Evolutionary conservation across 352 stramenopile species (phyloP).

Genomic region (Globisporangium iwayamae): DNA sequence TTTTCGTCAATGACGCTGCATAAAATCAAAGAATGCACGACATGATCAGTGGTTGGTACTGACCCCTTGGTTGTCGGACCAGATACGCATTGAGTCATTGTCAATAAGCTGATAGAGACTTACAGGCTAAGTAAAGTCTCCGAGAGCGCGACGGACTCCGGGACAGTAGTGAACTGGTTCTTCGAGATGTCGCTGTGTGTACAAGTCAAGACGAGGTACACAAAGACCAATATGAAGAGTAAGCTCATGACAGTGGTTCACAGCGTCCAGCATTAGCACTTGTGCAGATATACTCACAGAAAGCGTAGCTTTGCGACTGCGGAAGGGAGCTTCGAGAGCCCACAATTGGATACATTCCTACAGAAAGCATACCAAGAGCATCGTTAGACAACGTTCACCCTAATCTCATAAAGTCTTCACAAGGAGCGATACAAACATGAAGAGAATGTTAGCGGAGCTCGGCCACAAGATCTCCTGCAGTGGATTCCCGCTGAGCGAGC

Average conservation of each 20-base stretch:
- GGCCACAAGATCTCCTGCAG: conserved; percentile 4
- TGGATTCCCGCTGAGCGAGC: conserved; percentile 3
- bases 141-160: conserved; percentile 2
- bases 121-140: conserved; percentile 12
- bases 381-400: background rate
- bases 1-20: conserved; percentile 12
- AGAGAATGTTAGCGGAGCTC: conserved; percentile 6
- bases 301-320: background rate
- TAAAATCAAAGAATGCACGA: background rate
- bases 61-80: too few relatives aligned
- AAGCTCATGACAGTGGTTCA: background rate
- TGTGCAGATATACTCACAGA: background rate
- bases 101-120: background rate
- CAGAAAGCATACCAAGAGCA: too few relatives aligned
- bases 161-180: conserved; percentile 4
- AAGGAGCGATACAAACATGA: background rate
- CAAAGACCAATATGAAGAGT: background rate
- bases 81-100: too few relatives aligned
- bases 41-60: too few relatives aligned
- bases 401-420: too few relatives aligned
- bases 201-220: background rate
- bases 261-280: background rate
- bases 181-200: conserved; percentile 8
- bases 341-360: conserved; percentile 9
- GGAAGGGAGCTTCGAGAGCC: background rate